Evolutionary conservation across 305 asterid species (phyloP).

Genomic region (Fraxinus paxiana): DNA sequence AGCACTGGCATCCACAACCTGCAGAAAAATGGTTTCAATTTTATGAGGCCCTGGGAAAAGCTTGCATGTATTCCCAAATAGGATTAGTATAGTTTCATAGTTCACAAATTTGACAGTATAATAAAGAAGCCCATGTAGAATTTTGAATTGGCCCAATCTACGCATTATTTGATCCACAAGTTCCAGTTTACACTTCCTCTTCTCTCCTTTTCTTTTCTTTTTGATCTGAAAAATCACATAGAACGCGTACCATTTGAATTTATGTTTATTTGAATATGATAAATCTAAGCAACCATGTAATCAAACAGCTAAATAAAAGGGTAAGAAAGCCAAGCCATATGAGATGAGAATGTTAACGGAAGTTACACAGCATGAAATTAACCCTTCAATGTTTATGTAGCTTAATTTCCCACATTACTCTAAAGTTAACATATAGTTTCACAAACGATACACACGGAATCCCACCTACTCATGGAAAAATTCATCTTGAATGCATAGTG

Average conservation of each 20-base stretch:
- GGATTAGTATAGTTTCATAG: background rate
- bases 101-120: background rate
- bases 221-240: background rate
- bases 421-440: background rate
- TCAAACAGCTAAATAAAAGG: background rate
- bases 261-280: background rate
- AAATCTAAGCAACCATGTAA: background rate
- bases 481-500: background rate
- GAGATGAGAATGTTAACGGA: background rate
- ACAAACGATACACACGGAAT: background rate
- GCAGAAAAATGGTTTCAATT: conserved; percentile 31
- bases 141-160: background rate
- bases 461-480: background rate
- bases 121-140: background rate
- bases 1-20: conserved; percentile 94
- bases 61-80: background rate
- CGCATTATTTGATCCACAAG: background rate
- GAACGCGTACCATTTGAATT: background rate
- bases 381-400: background rate
- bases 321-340: background rate
- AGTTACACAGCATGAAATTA: background rate
- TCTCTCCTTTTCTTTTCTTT: background rate
- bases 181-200: background rate
- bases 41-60: conserved; percentile 1
- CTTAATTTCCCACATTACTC: background rate